Conservation (phyloP, 176 grass and related monocot genomes). For the Eragrostis curvula region DNA sequence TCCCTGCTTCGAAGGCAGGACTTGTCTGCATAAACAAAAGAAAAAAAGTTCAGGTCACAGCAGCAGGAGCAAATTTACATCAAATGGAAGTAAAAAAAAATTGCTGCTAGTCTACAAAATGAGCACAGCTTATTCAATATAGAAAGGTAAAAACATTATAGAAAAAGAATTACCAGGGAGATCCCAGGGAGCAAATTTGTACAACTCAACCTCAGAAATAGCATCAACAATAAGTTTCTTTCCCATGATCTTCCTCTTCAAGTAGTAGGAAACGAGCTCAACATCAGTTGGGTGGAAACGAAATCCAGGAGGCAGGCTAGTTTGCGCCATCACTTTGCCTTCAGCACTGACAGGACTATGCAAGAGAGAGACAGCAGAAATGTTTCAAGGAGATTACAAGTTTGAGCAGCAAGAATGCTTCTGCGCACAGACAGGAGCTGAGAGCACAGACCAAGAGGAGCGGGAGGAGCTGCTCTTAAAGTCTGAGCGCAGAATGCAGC, state of each 20-base stretch:
- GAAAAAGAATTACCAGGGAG: constrained; percentile 68
- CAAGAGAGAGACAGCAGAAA: constrained; percentile 28
- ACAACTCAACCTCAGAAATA: constrained; percentile 78
- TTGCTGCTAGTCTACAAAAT: too few relatives aligned
- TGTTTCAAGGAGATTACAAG: constrained; percentile 21
- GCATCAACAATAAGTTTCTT: constrained; percentile 70
- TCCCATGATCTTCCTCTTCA: constrained; percentile 90
- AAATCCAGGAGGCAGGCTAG: constrained; percentile 76
- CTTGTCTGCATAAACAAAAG: constrained; percentile 50
- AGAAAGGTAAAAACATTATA: neutral
- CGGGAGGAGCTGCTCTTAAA: neutral
- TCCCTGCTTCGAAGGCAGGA: constrained; percentile 74
- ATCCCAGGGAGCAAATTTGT: constrained; percentile 96
- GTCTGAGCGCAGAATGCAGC: constrained; percentile 22
- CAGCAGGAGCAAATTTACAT: neutral
- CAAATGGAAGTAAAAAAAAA: neutral
- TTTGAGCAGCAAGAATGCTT: constrained; percentile 4
- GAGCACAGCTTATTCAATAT: neutral
- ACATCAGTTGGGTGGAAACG: constrained; percentile 95
- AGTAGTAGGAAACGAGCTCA: constrained; percentile 85
- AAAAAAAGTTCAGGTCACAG: constrained; percentile 9
- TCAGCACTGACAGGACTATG: constrained; percentile 19
- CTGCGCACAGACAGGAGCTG: neutral
- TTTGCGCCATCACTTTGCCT: constrained; percentile 61
- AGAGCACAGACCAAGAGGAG: constrained; percentile 4